These are phyloP conservation scores for Grigorovia transvaalensis DNA, from an alignment of 805 yeast genomes.

Conservation along the genomic window DNA sequence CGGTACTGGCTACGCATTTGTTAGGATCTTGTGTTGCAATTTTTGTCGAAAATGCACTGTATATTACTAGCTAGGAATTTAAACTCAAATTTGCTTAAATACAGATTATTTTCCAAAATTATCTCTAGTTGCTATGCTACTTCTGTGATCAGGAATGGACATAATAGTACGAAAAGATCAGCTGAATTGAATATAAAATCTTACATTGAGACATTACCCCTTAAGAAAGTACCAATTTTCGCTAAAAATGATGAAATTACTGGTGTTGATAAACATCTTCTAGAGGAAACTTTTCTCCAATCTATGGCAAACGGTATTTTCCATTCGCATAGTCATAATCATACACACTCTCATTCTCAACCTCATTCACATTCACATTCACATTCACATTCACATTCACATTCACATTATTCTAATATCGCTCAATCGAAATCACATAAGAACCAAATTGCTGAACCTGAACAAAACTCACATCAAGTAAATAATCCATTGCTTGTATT, in stretches of 20 bases:
- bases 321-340: slow-evolving; percentile 5
- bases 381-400: slow-evolving; percentile 6
- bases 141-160: background rate
- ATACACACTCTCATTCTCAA: slow-evolving; percentile 2
- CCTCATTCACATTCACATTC: slow-evolving; percentile 12
- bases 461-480: slow-evolving; percentile 5
- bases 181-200: background rate
- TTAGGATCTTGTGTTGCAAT: no score
- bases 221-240: background rate
- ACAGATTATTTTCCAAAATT: background rate
- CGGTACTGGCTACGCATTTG: background rate
- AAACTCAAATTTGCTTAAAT: background rate
- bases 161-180: background rate
- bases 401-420: background rate
- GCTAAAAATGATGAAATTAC: background rate
- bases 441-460: background rate
- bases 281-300: slow-evolving; percentile 1
- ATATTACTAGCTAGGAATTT: background rate
- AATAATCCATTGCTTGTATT: slow-evolving; percentile 26
- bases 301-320: slow-evolving; percentile 6
- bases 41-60: background rate
- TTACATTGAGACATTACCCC: background rate
- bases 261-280: background rate
- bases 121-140: background rate
- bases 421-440: background rate